Percentiles rank a stretch among this genome's conserved stretches.
These are phyloP conservation scores for Fusarium sacchari DNA, from an alignment of 2,329 filamentous ascomycete genomes.

Conservation along the genomic window DNA sequence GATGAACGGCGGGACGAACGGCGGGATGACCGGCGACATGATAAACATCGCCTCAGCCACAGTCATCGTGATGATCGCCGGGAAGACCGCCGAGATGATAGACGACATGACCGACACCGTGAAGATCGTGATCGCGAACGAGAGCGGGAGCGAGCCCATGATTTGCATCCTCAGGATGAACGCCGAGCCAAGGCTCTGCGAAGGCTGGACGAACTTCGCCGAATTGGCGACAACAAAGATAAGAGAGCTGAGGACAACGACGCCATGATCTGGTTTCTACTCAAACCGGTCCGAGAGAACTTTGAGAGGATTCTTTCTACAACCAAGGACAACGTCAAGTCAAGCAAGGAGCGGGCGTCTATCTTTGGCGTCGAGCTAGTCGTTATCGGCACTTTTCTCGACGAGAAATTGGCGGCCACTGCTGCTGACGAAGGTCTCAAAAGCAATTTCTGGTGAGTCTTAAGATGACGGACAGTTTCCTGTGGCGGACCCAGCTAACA, in stretches of 20 bases:
- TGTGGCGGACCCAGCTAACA: slow-evolving; percentile 30
- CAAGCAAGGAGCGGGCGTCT: slow-evolving; percentile 68
- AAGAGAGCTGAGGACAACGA: slow-evolving; percentile 58
- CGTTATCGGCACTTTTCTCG: slow-evolving; percentile 71
- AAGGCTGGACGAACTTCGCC: slow-evolving; percentile 56
- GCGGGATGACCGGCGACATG: slow-evolving; percentile 34
- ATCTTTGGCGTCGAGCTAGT: slow-evolving; percentile 70
- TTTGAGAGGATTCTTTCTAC: slow-evolving; percentile 69
- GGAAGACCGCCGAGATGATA: slow-evolving; percentile 27
- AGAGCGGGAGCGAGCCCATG: slow-evolving; percentile 41
- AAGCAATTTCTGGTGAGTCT: slow-evolving; percentile 61
- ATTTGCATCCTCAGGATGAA: slow-evolving; percentile 51
- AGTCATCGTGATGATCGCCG: slow-evolving; percentile 35
- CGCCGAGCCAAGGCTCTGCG: slow-evolving; percentile 54
- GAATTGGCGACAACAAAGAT: slow-evolving; percentile 61
- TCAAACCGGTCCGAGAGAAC: slow-evolving; percentile 69
- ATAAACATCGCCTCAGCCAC: slow-evolving; percentile 38
- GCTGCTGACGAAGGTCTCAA: slow-evolving; percentile 55
- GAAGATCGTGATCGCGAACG: slow-evolving; percentile 41
- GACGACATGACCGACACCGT: slow-evolving; percentile 29
- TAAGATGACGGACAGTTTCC: neutral
- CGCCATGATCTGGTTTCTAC: slow-evolving; percentile 59
- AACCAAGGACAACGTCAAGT: slow-evolving; percentile 70
- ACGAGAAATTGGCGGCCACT: slow-evolving; percentile 56
- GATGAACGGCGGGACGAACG: slow-evolving; percentile 31